Conservation (phyloP, 805 yeast species). For the Metschnikowia corniflorae region DNA sequence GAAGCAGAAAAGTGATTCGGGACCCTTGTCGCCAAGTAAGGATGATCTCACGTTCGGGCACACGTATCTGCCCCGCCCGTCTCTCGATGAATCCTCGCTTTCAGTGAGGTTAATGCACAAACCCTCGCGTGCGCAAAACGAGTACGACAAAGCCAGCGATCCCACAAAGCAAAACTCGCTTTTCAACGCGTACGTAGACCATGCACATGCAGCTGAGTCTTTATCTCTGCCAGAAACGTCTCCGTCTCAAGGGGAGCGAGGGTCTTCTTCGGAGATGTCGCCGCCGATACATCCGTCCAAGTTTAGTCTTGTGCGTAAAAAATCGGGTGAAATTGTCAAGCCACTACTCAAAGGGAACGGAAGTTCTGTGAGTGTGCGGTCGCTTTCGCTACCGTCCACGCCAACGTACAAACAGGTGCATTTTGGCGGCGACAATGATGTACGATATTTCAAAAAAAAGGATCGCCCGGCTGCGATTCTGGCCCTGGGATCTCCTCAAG, state of each 20-base stretch:
- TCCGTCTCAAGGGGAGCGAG: background rate
- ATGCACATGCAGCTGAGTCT: background rate
- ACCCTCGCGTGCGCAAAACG: constrained; percentile 33
- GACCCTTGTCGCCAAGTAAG: background rate
- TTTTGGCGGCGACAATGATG: constrained; percentile 65
- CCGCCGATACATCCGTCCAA: background rate
- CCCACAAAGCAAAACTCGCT: constrained; percentile 28
- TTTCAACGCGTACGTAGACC: constrained; percentile 18
- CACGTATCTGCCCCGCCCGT: constrained; percentile 1
- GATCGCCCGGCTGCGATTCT: constrained; percentile 79
- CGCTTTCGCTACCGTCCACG: constrained; percentile 41
- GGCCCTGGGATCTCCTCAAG: constrained; percentile 58
- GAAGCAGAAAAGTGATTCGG: background rate
- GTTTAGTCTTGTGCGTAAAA: constrained; percentile 59
- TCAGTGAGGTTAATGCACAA: constrained; percentile 38
- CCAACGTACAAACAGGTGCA: constrained; percentile 74
- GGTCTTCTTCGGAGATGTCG: background rate
- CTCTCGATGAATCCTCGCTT: constrained; percentile 19
- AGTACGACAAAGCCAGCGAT: constrained; percentile 27
- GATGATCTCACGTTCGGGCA: background rate
- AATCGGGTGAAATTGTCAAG: constrained; percentile 59
- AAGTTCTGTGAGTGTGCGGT: constrained; percentile 20
- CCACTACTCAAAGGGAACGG: constrained; percentile 59
- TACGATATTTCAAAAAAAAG: constrained; percentile 65
- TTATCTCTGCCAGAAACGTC: background rate